Base-by-base conservation (phyloP, 2,329 filamentous ascomycete genomes). In the Thielaviopsis populi region DNA sequence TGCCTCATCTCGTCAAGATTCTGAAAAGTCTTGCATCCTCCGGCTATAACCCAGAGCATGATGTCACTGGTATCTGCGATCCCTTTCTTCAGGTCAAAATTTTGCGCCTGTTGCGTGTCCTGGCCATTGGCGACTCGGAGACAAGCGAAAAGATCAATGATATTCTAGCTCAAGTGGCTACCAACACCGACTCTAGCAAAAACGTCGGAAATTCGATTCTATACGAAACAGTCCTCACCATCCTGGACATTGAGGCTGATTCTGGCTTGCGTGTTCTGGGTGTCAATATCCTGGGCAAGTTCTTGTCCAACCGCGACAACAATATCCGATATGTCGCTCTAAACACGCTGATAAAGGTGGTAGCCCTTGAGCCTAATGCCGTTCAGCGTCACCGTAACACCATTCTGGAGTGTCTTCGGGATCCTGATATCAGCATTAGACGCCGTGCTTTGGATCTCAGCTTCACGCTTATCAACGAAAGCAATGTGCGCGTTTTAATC, bases 101-200 rank as follows among this genome's bases (percentile, higher is more conserved):
- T 65, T 79, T 99, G 63, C 85, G 89, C 64, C 77, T 99, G 61
- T 78, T 99, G 62, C 83, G 92, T 68, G 89, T 96, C 8, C 79
- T 99, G 56, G 92, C 88, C 17, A 85, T 91, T 67, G 91, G 92
- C 42, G 91, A 99, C 73, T 79, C 85, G 11, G 81, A 91, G 67
- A 91, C 89, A 30, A 97, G 91, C 73, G 95, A 99, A 75, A 87
- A 95, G 74, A 97, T 99, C 78, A 99, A 97, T 76, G 94, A 99
- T 72, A 99, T 99, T 67, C 78, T 99, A 66, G 94, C 94, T 5
- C 91, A 96, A 77, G 94, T 99, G 63, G 94, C 94, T 62, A 97
- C 92, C 46, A 99, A 99, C 74, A 99, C 94, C 1, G 94, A 99
- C 72, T 91, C 92, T 0, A 91, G 91, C 33, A 99, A 99, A 78